A percentile compares a stretch with the other conserved stretches of the same genome.
Conservation (phyloP, 2,329 filamentous ascomycete species). For the Akanthomyces lecanii region DNA sequence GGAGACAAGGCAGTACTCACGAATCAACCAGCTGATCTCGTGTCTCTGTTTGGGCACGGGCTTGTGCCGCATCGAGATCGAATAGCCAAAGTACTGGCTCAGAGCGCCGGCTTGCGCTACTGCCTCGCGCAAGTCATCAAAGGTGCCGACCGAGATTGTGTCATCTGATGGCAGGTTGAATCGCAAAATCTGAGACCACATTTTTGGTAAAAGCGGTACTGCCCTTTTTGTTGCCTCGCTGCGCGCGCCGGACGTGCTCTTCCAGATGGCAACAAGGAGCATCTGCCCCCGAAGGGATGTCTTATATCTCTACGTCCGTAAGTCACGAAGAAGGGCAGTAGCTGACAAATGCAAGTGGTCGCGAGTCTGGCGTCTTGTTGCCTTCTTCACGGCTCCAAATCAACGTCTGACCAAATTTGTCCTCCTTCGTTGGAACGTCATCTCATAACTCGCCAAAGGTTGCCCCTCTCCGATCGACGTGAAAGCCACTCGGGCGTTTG, state of each 20-base stretch:
- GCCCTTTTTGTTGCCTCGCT: background rate
- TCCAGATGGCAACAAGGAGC: too few relatives aligned
- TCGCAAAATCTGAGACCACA: constrained; percentile 1
- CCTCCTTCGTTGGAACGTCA: background rate
- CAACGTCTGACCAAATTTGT: background rate
- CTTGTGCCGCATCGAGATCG: background rate
- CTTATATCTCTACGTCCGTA: background rate
- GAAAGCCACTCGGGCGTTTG: background rate
- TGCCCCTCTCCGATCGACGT: background rate
- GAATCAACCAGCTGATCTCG: constrained; percentile 14
- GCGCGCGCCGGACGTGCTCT: too few relatives aligned
- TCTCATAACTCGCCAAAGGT: background rate
- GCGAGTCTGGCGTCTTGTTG: background rate
- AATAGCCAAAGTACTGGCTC: constrained; percentile 14
- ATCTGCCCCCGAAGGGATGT: background rate
- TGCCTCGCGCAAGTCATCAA: background rate
- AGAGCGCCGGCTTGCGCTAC: constrained; percentile 8
- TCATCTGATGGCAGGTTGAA: background rate
- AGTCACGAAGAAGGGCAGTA: background rate
- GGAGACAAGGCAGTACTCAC: background rate
- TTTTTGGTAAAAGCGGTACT: background rate
- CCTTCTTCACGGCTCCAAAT: background rate
- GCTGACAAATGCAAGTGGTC: background rate
- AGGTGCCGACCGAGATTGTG: background rate
- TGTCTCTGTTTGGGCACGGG: constrained; percentile 7